These are phyloP conservation scores for Eutrema salsugineum DNA, from an alignment of 441 rosid genomes.

Conservation along the genomic window DNA sequence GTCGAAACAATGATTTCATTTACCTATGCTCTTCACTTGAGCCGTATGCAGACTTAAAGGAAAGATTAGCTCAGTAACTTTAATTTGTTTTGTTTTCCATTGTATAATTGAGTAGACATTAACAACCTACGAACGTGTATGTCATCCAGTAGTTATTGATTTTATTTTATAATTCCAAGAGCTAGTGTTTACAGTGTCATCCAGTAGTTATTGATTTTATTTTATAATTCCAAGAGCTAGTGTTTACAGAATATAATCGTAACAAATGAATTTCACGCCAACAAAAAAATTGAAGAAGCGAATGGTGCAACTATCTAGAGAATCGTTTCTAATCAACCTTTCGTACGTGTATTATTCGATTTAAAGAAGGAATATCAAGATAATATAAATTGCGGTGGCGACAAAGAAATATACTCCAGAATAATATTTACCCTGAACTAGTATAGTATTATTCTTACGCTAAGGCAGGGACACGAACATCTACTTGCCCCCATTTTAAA, in stretches of 20 bases:
- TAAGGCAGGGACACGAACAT: slow-evolving; percentile 15
- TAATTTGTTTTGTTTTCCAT: background rate
- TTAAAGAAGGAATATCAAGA: background rate
- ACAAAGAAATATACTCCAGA: slow-evolving; percentile 3
- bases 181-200: background rate
- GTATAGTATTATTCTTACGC: slow-evolving; percentile 23
- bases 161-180: too few relatives aligned
- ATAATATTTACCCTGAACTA: background rate
- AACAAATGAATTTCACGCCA: background rate
- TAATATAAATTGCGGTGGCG: slow-evolving; percentile 6
- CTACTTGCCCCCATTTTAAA: slow-evolving; percentile 8
- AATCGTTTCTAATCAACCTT: slow-evolving; percentile 20
- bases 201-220: background rate
- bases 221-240: background rate
- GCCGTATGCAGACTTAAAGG: background rate
- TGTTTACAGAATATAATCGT: slow-evolving; percentile 2
- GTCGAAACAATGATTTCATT: background rate
- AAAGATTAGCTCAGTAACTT: background rate
- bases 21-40: background rate
- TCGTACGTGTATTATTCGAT: slow-evolving; percentile 23
- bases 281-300: background rate
- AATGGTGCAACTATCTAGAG: slow-evolving; percentile 18
- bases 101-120: background rate
- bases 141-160: background rate
- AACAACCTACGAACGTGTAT: background rate